Base-by-base conservation (phyloP, 768 basidiomycete genomes). In the Boletellus emodensis region DNA sequence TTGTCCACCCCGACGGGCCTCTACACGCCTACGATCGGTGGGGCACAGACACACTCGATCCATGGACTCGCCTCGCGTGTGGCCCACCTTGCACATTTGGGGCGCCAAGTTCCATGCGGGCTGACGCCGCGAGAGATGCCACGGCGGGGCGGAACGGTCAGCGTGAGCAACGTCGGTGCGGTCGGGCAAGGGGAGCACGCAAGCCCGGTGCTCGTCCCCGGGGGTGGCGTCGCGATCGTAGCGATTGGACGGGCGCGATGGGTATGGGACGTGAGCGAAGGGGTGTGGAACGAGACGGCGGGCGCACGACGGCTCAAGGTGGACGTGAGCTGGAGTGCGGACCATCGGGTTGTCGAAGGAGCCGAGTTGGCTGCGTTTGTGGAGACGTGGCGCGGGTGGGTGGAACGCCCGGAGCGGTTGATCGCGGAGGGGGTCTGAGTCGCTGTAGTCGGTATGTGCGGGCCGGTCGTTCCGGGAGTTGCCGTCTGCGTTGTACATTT, bases 361-460 rank as follows among this genome's bases (percentile, higher is more conserved):
- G 91, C 90, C 1, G 91, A 94, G 70, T 64, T 94, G 54, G 90
- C 87, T 46, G 90, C 87, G 55, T 91, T 94, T 64, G 86, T 91
- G 53, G 90, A 93, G 71, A 73, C 76, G 38, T 94, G 91, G 91
- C 80, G 90, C 53, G 72, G 69, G 14, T 90, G 82, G 74, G 86
- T 92, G 14, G 90, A 93, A 70, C 64, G 70, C 2, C 92, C 92
- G 3, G 80, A 77, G 64, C 74, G 85, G 64, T 61, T 91, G 52
- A 77, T 90, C 57, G 88, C 59, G 4, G 75, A 76, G 40, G 72
- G 71, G 0, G 58, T 75, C 12, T 76, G 56, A 72, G 35, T 9
- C 40, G 43, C 24, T 28, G 30, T 30, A 10, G 30, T 3, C 30
- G 30, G 30, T 30, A 7, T 30, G 11, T 9, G 8, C 30, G 30